Evolutionary conservation across 805 yeast species (phyloP), one percentile per base, ranked within the genome.

Genomic region (Priceomyces fermenticarens): DNA sequence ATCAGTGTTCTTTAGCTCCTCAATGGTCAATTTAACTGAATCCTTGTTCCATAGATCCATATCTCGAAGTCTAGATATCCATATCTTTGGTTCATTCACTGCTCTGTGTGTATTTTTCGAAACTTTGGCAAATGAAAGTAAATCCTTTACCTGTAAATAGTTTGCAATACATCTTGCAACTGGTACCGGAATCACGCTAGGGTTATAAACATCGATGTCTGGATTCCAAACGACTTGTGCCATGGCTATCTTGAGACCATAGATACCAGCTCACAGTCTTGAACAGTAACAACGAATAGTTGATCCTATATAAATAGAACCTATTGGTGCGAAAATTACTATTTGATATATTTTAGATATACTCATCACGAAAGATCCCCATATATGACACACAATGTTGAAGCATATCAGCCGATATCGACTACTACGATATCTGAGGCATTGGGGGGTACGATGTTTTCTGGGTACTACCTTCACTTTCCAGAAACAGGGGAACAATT

Each of bases 211-310:
- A 45, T 70, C 74, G 29, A 70, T 70, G 52, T 70, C 75, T 13
- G 70, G 48, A 51, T 70, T 70, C 75, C 75, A 70, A 42, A 70
- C 57, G 40, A 70, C 73, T 44, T 65, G 71, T 11, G 75, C 67
- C 75, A 70, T 69, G 28, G 11, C 25, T 20, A 20, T 5, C 25
- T 20, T 20, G 25, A 20, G 25, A 20, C 25, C 25, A 20, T 20
- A 20, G 25, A 20, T 5, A 20, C 25, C 25, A 20, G 25, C 25
- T 5, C 25, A 20, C 25, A 20, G 25, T 20, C 25, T 20, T 20
- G 25, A 17, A 9, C 13, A 14, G 15, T 14, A n/a, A 20, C 25
- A 20, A 20, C 25, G 8, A 20, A 20, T 20, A 20, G 25, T 20
- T 20, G 4, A 20, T 20, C 25, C 25, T 20, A 20, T 20, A 20